Base-by-base conservation (phyloP, 2,329 filamentous ascomycete species). In the Colletotrichum phormii region DNA sequence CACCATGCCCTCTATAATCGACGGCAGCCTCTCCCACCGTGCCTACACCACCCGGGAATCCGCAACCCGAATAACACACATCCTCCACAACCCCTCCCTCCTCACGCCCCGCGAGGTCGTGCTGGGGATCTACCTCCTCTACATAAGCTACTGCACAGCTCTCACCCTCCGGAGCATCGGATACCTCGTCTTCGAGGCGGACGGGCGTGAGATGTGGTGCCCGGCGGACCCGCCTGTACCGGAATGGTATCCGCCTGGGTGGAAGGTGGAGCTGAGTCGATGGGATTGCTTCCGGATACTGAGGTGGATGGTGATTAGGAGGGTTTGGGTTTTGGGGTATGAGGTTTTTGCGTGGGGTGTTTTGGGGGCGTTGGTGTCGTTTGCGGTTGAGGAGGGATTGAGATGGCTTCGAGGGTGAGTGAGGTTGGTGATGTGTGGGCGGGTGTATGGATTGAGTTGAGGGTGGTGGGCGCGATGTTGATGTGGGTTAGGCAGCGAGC, bases 331-430 rank as follows among this genome's bases (percentile, higher is more conserved):
- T 12, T 58, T 59, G 61, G 51, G 31, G 26, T 66, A 26, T 35
- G 54, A 58, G 61, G 18, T 54, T 15, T 62, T 71, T 42, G 29
- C 67, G 18, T 67, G 71, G 71, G 61, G 57, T 2, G 15, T 66
- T 6, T 9, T 71, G 3, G 53, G 54, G 33, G 7, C 18, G 15
- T 31, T n/a, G 54, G 13, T 4, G 5, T 15, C 33, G 22, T 64
- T 64, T 49, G 11, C 8, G 4, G 31, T 33, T 0, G 60, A 64
- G 46, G 60, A 57, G 24, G 24, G 7, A 1, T 1, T 55, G 6
- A 61, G 33, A 7, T 57, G 60, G 54, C 15, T 8, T 42, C 55
- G 46, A 5, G 9, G 1, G 12, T 1, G n/a, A 12, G 4, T 24
- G 8, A n/a, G 46, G 15, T 4, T 22, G 11, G 12, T 18, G 15